Conservation (phyloP, 1,284 basidiomycete species). For the Ustilago hordei region DNA sequence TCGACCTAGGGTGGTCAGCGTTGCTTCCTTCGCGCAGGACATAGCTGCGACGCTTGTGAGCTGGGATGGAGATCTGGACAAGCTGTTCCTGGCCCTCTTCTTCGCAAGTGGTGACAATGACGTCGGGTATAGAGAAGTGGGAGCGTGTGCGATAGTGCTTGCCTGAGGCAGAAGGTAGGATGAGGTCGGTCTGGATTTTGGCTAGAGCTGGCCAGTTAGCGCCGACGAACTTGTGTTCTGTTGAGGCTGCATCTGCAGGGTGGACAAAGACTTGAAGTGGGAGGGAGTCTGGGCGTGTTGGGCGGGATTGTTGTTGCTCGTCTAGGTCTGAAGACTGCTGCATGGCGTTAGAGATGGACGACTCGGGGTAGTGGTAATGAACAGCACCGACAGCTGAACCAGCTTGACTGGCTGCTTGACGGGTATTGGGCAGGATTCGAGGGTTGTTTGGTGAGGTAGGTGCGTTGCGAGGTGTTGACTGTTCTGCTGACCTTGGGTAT, state of each 20-base stretch:
- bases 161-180: background rate
- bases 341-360: background rate
- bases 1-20: background rate
- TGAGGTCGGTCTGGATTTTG: conserved; percentile 13
- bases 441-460: background rate
- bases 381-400: background rate
- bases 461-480: background rate
- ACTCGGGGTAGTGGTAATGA: conserved; percentile 19
- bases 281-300: conserved; percentile 20
- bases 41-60: conserved; percentile 46
- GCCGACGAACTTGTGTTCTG: background rate
- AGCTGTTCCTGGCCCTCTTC: conserved; percentile 54
- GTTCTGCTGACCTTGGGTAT: background rate
- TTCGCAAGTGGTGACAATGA: conserved; percentile 57
- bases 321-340: background rate
- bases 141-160: conserved; percentile 52
- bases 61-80: conserved; percentile 48
- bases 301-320: background rate
- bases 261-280: conserved; percentile 17
- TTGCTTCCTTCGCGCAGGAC: conserved; percentile 19
- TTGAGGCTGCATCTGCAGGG: background rate
- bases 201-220: conserved; percentile 2
- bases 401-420: conserved; percentile 8
- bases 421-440: background rate
- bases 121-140: conserved; percentile 62